Evolutionary conservation across 2,329 filamentous ascomycete genomes (phyloP).

Genomic region (Colletotrichum endophyticum): DNA sequence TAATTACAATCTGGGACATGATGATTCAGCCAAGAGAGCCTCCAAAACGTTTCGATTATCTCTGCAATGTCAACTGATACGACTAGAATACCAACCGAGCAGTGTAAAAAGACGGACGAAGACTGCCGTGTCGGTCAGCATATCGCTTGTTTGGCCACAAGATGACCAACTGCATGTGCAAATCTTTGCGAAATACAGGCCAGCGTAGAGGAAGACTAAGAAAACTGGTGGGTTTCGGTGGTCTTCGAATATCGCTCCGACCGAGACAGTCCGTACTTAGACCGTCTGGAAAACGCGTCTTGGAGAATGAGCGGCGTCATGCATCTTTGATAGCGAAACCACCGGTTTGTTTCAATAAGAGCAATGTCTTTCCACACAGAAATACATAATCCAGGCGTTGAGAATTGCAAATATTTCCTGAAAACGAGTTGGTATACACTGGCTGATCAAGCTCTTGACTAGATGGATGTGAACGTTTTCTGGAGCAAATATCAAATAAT

Average conservation of each 20-base stretch:
- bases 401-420: no score
- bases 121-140: background rate
- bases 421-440: no score
- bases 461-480: background rate
- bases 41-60: accelerated
- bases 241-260: background rate
- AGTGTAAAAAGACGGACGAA: background rate
- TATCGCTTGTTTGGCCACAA: accelerated
- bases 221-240: no score
- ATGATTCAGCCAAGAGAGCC: background rate
- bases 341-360: accelerated
- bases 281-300: background rate
- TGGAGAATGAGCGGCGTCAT: background rate
- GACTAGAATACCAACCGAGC: background rate
- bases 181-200: accelerated
- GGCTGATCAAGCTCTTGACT: background rate
- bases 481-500: background rate
- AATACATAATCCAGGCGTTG: no score
- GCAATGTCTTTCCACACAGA: no score
- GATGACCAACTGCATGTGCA: accelerated
- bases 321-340: no score
- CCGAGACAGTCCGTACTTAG: background rate
- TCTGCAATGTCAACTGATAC: accelerated
- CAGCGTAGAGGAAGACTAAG: no score
- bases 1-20: background rate